Percentiles rank a stretch among this genome's conserved stretches.
These are phyloP conservation scores for Colletotrichum costaricense DNA, from an alignment of 2,329 filamentous ascomycete genomes.

Conservation along the genomic window DNA sequence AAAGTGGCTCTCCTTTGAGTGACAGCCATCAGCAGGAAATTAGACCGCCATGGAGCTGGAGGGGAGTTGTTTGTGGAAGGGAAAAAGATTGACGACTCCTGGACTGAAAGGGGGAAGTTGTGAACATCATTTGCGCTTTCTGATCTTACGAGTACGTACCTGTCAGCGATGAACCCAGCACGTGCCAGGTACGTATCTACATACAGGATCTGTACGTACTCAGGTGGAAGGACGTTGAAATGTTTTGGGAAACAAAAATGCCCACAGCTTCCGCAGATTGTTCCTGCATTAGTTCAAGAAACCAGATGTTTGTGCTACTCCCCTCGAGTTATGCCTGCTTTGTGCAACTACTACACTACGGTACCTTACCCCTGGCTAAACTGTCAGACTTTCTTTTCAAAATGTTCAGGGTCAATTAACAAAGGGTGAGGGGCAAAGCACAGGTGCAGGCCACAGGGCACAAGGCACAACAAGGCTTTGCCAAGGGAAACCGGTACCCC, in stretches of 20 bases:
- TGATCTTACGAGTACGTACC: neutral
- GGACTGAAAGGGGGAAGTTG: slow-evolving; percentile 28
- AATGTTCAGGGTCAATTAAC: neutral
- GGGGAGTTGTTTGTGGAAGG: slow-evolving; percentile 7
- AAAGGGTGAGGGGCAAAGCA: neutral
- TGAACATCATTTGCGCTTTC: slow-evolving; percentile 21
- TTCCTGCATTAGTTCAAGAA: slow-evolving; percentile 32
- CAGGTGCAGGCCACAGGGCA: slow-evolving; percentile 5
- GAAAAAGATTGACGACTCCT: slow-evolving; percentile 16
- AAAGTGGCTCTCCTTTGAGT: slow-evolving; percentile 19
- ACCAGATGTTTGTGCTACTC: neutral
- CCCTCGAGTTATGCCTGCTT: neutral
- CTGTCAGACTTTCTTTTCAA: neutral
- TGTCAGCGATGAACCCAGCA: neutral
- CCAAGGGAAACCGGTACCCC: slow-evolving; percentile 15
- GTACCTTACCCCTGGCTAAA: neutral
- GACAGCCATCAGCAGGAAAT: slow-evolving; percentile 19
- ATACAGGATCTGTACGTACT: too few relatives aligned
- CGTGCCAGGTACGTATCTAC: neutral
- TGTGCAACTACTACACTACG: slow-evolving; percentile 1
- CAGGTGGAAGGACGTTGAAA: neutral
- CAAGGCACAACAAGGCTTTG: slow-evolving; percentile 9
- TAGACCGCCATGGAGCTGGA: slow-evolving; percentile 20
- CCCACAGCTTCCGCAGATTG: slow-evolving; percentile 12
- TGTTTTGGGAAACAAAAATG: slow-evolving; percentile 20